Evolutionary conservation across 371 early-diverging fungal species (phyloP), one percentile per base, ranked within the genome.

Genomic region (Mucor lusitanicus): DNA sequence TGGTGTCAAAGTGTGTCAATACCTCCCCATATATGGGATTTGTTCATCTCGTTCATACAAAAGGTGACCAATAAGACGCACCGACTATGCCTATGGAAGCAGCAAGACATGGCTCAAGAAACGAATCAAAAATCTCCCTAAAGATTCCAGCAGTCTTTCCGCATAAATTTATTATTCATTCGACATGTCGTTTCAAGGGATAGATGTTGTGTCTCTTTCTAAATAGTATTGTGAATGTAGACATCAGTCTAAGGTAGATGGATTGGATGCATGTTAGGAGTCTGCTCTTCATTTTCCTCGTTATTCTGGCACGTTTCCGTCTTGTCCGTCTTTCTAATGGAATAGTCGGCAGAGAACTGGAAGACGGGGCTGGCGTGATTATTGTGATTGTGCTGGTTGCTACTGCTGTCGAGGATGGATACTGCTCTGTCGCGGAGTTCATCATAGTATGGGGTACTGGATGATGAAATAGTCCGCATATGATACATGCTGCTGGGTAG

Each of bases 401-500:
- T 25, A 27, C 53, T 27, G 25, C 27, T 53, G 27, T 27, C 13
- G 53, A 53, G 6, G 25, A 13, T 11, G 53, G 25, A 11, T 40
- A 17, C 0, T 25, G 53, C 4, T 53, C 23, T 53, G 53, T 27
- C 6, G 53, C 53, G 53, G 53, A 53, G 53, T 53, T 53, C 30
- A 35, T 50, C 13, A 28, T 39, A 13, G 68, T 68, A 46, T 63
- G 57, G 30, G 58, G 37, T n/a, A 68, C 27, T 30, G 59, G 59
- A 12, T 61, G 48, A 48, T 65, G 67, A 12, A 59, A 25, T 25
- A 66, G 39, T 19, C 71, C 71, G 48, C 67, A 71, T 7, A 71
- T 53, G 12, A 67, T 67, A 59, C 71, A 71, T 15, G 40, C 59
- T 21, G 63, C n/a, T 17, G 63, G 67, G 23, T 63, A 67, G n/a